Evolutionary conservation across 108 stramenopile species (phyloP).

Genomic region (Cyclostephanos tholiformis): DNA sequence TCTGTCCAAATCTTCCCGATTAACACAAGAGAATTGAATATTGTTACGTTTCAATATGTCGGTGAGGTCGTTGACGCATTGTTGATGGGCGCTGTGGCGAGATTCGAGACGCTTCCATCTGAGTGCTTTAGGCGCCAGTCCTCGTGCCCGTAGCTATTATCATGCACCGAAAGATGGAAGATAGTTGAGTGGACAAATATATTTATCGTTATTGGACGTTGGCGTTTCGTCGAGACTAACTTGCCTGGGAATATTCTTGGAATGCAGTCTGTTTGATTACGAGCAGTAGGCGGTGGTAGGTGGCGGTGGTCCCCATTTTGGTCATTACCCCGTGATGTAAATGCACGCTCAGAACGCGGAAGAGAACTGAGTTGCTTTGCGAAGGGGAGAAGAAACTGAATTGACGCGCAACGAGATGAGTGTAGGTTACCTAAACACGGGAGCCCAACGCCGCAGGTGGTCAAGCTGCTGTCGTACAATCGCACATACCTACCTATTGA

Average conservation of each 20-base stretch:
- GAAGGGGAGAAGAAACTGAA: too few relatives aligned
- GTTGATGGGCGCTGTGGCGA: slow-evolving; percentile 89
- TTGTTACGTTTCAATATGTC: slow-evolving; percentile 62
- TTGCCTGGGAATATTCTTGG: slow-evolving; percentile 82
- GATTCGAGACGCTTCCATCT: slow-evolving; percentile 91
- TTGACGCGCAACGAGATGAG: too few relatives aligned
- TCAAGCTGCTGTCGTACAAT: too few relatives aligned
- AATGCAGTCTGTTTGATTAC: slow-evolving; percentile 95
- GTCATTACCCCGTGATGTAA: background rate
- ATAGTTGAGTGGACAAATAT: slow-evolving; percentile 77
- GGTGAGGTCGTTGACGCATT: slow-evolving; percentile 83
- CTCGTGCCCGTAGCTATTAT: slow-evolving; percentile 44
- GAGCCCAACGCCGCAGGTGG: too few relatives aligned
- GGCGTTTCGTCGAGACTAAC: slow-evolving; percentile 91
- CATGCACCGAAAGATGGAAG: slow-evolving; percentile 48
- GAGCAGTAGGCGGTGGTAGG: slow-evolving; percentile 69
- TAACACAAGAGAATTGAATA: slow-evolving; percentile 84
- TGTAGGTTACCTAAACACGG: too few relatives aligned
- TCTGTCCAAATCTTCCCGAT: slow-evolving; percentile 93
- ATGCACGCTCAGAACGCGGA: background rate
- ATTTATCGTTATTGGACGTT: slow-evolving; percentile 73
- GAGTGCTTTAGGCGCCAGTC: slow-evolving; percentile 95
- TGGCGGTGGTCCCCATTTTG: slow-evolving; percentile 9
- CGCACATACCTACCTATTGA: too few relatives aligned
- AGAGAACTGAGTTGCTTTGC: background rate